Percentiles rank a stretch among this genome's conserved stretches.
Conservation (phyloP, 108 stramenopile genomes). For the Discostella pseudostelligera region DNA sequence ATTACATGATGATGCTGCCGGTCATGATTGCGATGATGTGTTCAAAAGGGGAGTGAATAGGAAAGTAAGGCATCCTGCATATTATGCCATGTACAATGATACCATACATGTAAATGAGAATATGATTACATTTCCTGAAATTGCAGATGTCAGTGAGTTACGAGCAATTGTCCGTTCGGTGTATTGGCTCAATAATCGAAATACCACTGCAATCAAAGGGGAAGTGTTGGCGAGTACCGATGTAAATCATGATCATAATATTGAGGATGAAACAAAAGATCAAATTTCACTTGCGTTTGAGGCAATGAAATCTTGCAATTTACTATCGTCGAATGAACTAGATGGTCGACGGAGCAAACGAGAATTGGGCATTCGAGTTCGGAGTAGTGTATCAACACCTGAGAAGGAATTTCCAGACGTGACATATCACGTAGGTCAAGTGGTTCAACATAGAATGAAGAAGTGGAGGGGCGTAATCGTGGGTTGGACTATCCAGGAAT, state of each 20-base stretch:
- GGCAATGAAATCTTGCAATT: constrained; percentile 67
- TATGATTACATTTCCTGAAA: constrained; percentile 51
- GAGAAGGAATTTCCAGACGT: constrained; percentile 36
- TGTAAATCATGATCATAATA: background rate
- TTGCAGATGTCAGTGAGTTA: constrained; percentile 53
- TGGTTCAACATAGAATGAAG: constrained; percentile 62
- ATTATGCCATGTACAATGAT: constrained; percentile 40
- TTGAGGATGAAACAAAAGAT: constrained; percentile 37
- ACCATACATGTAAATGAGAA: constrained; percentile 44
- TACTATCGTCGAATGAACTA: constrained; percentile 52
- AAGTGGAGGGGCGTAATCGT: constrained; percentile 75
- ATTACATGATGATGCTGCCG: background rate
- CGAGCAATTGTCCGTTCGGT: constrained; percentile 53
- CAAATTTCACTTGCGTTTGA: constrained; percentile 71
- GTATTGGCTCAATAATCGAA: constrained; percentile 63
- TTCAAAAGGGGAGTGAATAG: constrained; percentile 5
- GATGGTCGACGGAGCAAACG: constrained; percentile 32
- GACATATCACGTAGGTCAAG: constrained; percentile 67
- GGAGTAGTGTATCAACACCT: constrained; percentile 27
- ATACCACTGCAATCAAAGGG: constrained; percentile 18
- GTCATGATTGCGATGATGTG: background rate
- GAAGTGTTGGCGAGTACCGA: background rate
- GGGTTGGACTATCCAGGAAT: constrained; percentile 55
- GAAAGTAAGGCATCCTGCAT: constrained; percentile 31
- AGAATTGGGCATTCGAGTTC: constrained; percentile 21